Evolutionary conservation across 2,329 filamentous ascomycete genomes (phyloP).

Genomic region (Hypocreales sp.): DNA sequence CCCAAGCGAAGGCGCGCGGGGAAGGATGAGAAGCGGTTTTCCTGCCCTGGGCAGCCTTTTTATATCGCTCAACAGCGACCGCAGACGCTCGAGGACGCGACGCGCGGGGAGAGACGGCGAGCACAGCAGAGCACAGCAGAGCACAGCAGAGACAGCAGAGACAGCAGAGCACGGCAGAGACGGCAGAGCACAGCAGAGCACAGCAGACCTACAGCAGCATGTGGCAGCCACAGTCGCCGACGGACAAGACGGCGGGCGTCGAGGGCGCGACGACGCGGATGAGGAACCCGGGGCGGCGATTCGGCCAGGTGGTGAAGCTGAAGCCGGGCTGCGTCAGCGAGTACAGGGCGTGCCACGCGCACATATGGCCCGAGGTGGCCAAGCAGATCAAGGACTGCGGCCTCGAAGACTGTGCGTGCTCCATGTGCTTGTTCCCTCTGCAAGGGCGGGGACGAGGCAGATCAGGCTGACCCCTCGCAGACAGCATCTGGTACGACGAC

Average conservation of each 20-base stretch:
- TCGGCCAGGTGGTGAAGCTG: constrained; percentile 60
- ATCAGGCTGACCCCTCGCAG: constrained; percentile 18
- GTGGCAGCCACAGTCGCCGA: constrained; percentile 10
- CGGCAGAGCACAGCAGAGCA: too few species aligned
- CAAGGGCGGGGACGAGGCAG: not conserved
- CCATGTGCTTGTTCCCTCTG: constrained; percentile 7
- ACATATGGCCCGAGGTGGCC: constrained; percentile 64
- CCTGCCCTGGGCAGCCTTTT: too few species aligned
- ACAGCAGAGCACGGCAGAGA: too few species aligned
- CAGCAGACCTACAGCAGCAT: too few species aligned
- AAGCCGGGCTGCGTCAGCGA: constrained; percentile 48
- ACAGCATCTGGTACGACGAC: constrained; percentile 59
- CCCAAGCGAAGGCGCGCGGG: too few species aligned
- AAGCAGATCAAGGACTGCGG: constrained; percentile 62
- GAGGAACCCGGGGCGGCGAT: constrained; percentile 33
- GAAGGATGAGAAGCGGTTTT: too few species aligned
- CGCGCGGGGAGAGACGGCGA: too few species aligned
- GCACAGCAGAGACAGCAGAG: too few species aligned
- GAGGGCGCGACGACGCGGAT: constrained; percentile 5
- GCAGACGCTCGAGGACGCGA: too few species aligned
- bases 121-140: too few species aligned
- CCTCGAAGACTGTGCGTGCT: constrained; percentile 50
- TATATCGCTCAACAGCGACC: too few species aligned
- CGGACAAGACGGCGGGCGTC: constrained; percentile 1
- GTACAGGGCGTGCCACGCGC: constrained; percentile 60